phyloP scores from a whole-genome alignment of 208 protist genomes.

The Novymonas esmeraldas region DNA sequence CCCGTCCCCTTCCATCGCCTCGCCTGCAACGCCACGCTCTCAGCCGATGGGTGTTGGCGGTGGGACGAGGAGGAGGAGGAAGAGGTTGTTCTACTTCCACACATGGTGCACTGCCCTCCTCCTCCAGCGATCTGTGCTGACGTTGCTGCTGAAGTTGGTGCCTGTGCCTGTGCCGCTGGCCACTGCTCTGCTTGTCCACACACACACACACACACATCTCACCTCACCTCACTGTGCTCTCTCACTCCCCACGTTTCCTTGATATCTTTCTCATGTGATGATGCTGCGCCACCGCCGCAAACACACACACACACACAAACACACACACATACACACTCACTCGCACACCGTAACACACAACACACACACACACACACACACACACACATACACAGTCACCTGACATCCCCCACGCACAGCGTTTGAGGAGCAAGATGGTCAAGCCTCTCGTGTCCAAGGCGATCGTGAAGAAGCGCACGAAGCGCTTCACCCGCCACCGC shows the following conservation, averaged over 20 bases:
- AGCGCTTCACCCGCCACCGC: conserved; percentile 97
- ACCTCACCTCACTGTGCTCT: too few species aligned
- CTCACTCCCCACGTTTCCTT: too few species aligned
- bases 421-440: conserved; percentile 79
- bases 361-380: not conserved
- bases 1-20: not conserved
- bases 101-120: too few species aligned
- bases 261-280: too few species aligned
- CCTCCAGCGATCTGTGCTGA: too few species aligned
- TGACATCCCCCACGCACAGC: conserved; percentile 16
- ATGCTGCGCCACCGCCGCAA: not conserved
- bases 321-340: not conserved
- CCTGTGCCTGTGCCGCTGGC: too few species aligned
- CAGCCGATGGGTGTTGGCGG: too few species aligned
- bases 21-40: not conserved
- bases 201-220: not conserved
- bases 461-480: conserved; percentile 98
- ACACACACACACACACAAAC: not conserved
- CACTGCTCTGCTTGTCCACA: too few species aligned
- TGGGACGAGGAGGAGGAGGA: too few species aligned
- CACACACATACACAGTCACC: conserved; percentile 12
- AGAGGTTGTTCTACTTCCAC: too few species aligned
- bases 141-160: not conserved
- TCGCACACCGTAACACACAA: not conserved
- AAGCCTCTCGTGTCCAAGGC: conserved; percentile 90